Percentiles rank a stretch among this genome's conserved stretches.
phyloP scores from a whole-genome alignment of 2,329 filamentous ascomycete species.

The Fusarium sulawesiense region DNA sequence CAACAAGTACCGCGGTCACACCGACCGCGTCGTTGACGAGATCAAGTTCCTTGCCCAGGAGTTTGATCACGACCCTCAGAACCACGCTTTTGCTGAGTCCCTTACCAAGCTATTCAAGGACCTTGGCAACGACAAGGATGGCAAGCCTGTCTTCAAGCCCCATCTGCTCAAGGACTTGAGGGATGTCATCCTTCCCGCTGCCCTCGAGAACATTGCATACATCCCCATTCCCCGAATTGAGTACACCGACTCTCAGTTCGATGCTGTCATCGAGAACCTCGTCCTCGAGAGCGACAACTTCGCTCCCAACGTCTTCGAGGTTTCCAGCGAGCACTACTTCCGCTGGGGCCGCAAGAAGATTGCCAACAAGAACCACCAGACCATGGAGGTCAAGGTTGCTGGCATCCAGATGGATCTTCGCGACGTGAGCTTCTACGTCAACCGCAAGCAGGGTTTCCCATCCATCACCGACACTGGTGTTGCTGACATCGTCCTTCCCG shows the following conservation, averaged over 20 bases:
- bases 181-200: constrained; percentile 83
- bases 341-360: constrained; percentile 93
- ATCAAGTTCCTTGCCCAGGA: constrained; percentile 89
- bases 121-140: constrained; percentile 86
- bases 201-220: constrained; percentile 88
- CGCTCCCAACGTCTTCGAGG: constrained; percentile 89
- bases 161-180: constrained; percentile 90
- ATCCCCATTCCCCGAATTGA: constrained; percentile 95
- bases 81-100: constrained; percentile 80
- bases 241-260: constrained; percentile 84
- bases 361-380: constrained; percentile 83
- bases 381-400: constrained; percentile 82
- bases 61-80: constrained; percentile 89
- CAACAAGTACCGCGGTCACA: constrained; percentile 87
- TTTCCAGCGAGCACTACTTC: constrained; percentile 93
- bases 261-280: constrained; percentile 92
- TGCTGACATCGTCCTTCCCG: constrained; percentile 87
- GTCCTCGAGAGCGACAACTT: constrained; percentile 97
- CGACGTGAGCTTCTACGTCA: constrained; percentile 94
- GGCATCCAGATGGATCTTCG: constrained; percentile 93
- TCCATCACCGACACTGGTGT: constrained; percentile 87
- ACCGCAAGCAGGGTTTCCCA: constrained; percentile 94
- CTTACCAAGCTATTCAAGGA: constrained; percentile 86
- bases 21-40: constrained; percentile 87
- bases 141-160: constrained; percentile 90